Evolutionary conservation across 805 yeast species (phyloP).

Genomic region (Nakazawaea wyomingensis): DNA sequence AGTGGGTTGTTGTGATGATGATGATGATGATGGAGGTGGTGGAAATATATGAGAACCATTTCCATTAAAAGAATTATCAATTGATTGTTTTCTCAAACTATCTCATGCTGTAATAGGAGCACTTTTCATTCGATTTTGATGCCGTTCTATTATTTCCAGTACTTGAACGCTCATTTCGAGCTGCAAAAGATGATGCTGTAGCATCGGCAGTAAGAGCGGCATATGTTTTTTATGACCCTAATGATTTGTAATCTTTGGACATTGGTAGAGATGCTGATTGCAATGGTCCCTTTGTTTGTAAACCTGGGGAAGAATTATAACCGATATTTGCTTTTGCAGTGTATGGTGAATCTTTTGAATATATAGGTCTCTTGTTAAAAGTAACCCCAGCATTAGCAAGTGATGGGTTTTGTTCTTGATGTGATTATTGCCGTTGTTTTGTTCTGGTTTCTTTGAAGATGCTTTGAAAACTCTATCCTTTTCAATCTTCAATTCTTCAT

Average conservation of each 20-base stretch:
- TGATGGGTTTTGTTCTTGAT: constrained; percentile 6
- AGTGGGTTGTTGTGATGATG: neutral
- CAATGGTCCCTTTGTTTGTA: neutral
- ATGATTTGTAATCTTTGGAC: constrained; percentile 12
- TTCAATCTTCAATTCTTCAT: constrained; percentile 65
- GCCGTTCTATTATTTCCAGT: neutral
- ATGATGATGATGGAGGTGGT: constrained; percentile 19
- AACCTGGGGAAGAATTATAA: neutral
- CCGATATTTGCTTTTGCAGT: too few species aligned
- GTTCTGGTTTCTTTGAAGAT: constrained; percentile 28
- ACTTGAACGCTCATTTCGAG: neutral
- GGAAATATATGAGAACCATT: constrained; percentile 20
- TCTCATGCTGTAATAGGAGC: constrained; percentile 31
- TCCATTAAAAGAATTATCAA: constrained; percentile 5
- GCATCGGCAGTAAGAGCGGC: constrained; percentile 15
- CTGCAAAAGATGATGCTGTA: constrained; percentile 2
- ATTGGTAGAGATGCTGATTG: neutral
- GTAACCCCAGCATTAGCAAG: too few species aligned
- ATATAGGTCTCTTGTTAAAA: constrained; percentile 1
- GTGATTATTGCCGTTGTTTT: constrained; percentile 10
- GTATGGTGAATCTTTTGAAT: constrained; percentile 1
- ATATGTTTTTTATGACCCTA: constrained; percentile 2
- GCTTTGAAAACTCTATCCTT: constrained; percentile 78
- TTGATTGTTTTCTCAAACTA: constrained; percentile 18
- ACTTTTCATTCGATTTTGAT: constrained; percentile 19